A percentile compares a stretch with the other conserved stretches of the same genome.
Conservation (phyloP, 345 rosid genomes). For the Erysimum cheiranthoides region DNA sequence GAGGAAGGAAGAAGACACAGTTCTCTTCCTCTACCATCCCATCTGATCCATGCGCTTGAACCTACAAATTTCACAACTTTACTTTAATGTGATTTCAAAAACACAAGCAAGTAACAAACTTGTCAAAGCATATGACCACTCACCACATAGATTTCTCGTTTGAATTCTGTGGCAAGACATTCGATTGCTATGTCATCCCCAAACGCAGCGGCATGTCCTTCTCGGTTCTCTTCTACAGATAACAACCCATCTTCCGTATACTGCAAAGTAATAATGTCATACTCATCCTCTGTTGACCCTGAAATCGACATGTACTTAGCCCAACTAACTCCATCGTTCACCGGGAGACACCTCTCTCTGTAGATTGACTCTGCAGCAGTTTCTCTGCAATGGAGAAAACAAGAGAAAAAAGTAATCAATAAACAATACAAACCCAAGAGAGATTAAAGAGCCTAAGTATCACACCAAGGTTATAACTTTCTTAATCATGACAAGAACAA, state of each 20-base stretch:
- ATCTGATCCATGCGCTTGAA: conserved; percentile 99
- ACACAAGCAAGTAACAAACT: neutral
- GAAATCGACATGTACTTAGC: conserved; percentile 95
- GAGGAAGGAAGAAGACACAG: conserved; percentile 97
- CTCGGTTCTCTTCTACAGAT: conserved; percentile 84
- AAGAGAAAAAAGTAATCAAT: neutral
- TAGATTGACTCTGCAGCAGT: conserved; percentile 89
- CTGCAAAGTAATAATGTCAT: conserved; percentile 88
- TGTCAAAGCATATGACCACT: conserved; percentile 18
- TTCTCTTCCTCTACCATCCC: conserved; percentile 95
- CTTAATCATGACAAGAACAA: neutral
- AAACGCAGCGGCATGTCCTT: conserved; percentile 90
- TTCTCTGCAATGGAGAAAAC: conserved; percentile 68
- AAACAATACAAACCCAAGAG: neutral
- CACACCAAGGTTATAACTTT: neutral
- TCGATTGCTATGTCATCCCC: conserved; percentile 99
- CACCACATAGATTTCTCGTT: conserved; percentile 91
- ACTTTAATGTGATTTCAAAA: neutral
- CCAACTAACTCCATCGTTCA: conserved; percentile 87
- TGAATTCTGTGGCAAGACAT: conserved; percentile 95
- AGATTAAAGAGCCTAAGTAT: neutral
- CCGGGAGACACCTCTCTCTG: conserved; percentile 87
- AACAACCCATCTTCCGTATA: conserved; percentile 94
- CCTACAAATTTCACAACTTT: conserved; percentile 52
- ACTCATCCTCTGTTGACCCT: conserved; percentile 88